Evolutionary conservation across 805 yeast species (phyloP), one percentile per base, ranked within the genome.

Genomic region (Candida loeiensis): DNA sequence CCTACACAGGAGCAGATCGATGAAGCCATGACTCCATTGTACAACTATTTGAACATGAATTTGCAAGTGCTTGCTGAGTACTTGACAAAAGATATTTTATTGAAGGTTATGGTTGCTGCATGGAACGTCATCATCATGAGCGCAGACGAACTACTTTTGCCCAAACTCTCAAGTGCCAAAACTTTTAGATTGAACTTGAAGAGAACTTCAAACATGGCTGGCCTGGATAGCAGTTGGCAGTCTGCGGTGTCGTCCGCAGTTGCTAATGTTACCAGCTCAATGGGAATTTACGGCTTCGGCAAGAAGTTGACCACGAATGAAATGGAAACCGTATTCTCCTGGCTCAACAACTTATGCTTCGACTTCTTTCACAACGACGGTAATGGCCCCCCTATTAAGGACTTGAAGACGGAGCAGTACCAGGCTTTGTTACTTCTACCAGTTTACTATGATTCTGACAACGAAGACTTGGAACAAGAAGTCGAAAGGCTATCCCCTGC

Each of bases 281-380:
- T 59, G 13, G 63, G 64, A 4, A 56, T 73, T 8, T 63, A 68
- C 11, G 80, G 79, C 0, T 76, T 67, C 51, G 82, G 80, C 2
- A 70, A 74, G 32, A 76, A 77, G 13, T 59, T 87, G 36, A 73
- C 82, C 0, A 63, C 65, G 20, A 64, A 61, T 16, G 95, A 88
- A 53, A 62, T 84, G 21, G 87, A 81, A 37, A 75, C 82, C 1
- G 76, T 85, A 0, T 80, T 81, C 45, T 67, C 76, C 1, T 87
- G 95, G 95, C 57, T 88, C 16, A 65, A 75, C 35, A 66, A 74
- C 4, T 58, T 84, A n/a, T 74, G 87, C 39, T 57, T 74, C 35
- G 90, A 80, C 43, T 87, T 86, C 55, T 87, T 88, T 63, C 79
- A 87, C 56, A 80, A 85, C 51, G 80, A 76, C 33, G 95, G 95